Evolutionary conservation across 169 alveolate species (phyloP).

Genomic region (Plasmodium gallinaceum): DNA sequence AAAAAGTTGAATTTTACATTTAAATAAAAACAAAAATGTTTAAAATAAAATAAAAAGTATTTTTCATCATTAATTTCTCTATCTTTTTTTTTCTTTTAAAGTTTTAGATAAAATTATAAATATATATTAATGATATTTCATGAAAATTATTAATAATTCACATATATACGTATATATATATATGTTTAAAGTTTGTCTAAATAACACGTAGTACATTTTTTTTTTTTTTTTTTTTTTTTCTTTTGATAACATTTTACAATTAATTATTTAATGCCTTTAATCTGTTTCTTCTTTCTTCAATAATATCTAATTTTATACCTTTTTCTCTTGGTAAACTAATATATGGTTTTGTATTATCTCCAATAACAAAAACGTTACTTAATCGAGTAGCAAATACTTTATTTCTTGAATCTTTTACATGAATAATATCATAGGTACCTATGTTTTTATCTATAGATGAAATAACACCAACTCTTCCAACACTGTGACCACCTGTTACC

Average conservation of each 20-base stretch:
- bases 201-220: too few relatives aligned
- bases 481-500: conserved; percentile 98
- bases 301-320: conserved; percentile 93
- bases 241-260: background rate
- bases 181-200: too few relatives aligned
- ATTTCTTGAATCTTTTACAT: conserved; percentile 95
- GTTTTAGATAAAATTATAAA: too few relatives aligned
- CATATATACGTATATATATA: too few relatives aligned
- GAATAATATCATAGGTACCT: conserved; percentile 97
- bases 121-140: too few relatives aligned
- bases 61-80: too few relatives aligned
- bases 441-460: conserved; percentile 96
- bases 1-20: too few relatives aligned
- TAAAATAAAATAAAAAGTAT: too few relatives aligned
- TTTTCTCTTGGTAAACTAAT: conserved; percentile 95
- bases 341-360: conserved; percentile 95
- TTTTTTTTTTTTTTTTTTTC: background rate
- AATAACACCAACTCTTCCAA: conserved; percentile 98
- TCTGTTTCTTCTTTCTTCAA: conserved; percentile 93
- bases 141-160: too few relatives aligned
- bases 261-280: conserved; percentile 76
- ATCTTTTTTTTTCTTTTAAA: too few relatives aligned
- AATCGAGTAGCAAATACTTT: conserved; percentile 97
- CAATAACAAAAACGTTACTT: conserved; percentile 96
- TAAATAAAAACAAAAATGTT: too few relatives aligned